Base-by-base conservation (phyloP, 192 early-diverging fungal genomes). In the Funneliformis mosseae region DNA sequence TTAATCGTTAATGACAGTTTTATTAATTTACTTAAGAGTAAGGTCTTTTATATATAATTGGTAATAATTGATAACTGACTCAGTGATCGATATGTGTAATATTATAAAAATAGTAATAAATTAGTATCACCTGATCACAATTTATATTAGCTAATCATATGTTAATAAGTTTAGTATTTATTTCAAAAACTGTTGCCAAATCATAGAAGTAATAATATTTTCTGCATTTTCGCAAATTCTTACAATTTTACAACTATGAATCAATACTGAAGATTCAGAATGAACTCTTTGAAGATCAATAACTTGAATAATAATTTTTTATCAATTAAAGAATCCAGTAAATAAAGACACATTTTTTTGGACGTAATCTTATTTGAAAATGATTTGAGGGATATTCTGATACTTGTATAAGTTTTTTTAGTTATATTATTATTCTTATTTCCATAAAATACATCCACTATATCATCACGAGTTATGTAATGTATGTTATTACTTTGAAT, bases 391-490 rank as follows among this genome's bases (percentile, higher is more conserved):
- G 27, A n/a, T 64, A 64, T 64, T 64, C 62, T 64, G 62, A 64
- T n/a, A 64, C 27, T 64, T n/a, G 18, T 1, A 9, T 64, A n/a
- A 64, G 62, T 64, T n/a, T 64, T 64, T 64, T 64, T 64, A n/a
- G 18, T 64, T 28, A 64, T n/a, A 64, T 64, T 64, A 64, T 64
- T 64, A n/a, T 64, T 64, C 23, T 64, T 62, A 25, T 64, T 64
- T 28, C 62, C n/a, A 64, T 64, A 64, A 12, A 64, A 64, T 0
- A 64, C 62, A 25, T 64, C 62, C 62, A 64, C 61, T 62, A 62
- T n/a, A 25, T 64, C n/a, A 27, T 64, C 62, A 64, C 62, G 16
- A 25, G 62, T 64, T 4, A 62, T 25, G 11, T 62, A 4, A n/a
- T n/a, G n/a, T 11, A 62, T 7, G 11, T 62, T 62, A 62, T 62